Evolutionary conservation across 2,329 filamentous ascomycete species (phyloP).

Genomic region (Diplodia intermedia): DNA sequence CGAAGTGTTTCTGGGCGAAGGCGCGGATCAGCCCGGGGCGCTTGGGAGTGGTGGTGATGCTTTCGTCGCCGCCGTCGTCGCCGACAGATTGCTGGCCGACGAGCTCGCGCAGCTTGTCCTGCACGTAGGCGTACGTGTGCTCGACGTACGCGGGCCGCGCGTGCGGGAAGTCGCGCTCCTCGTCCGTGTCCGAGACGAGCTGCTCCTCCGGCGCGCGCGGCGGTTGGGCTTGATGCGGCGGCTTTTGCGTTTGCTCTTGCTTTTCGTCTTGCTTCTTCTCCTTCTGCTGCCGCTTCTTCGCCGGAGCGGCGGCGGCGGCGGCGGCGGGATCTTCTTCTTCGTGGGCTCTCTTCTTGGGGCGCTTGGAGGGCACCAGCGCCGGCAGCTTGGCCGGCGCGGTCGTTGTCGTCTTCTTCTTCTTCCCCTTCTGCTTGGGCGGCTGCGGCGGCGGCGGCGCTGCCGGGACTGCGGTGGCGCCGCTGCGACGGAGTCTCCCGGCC

Average conservation of each 20-base stretch:
- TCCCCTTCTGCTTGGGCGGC: no score
- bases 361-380: no score
- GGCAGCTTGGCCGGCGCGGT: no score
- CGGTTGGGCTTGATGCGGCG: not conserved
- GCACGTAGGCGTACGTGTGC: slow-evolving; percentile 8
- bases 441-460: no score
- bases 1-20: slow-evolving; percentile 8
- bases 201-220: not conserved
- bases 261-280: not conserved
- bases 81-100: not conserved
- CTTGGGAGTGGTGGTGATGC: no score
- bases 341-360: not conserved
- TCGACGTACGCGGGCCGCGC: not conserved
- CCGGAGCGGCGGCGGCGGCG: no score
- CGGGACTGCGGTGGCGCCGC: no score
- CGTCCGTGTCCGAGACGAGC: not conserved
- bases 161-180: not conserved
- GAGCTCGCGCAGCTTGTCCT: not conserved
- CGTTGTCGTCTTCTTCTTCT: no score
- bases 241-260: not conserved
- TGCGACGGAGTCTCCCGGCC: no score
- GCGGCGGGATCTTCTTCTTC: no score
- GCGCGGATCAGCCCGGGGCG: not conserved
- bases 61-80: not conserved
- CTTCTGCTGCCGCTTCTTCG: no score